These are phyloP conservation scores for Coriolopsis trogii DNA, from an alignment of 1,284 basidiomycete genomes.

Conservation along the genomic window DNA sequence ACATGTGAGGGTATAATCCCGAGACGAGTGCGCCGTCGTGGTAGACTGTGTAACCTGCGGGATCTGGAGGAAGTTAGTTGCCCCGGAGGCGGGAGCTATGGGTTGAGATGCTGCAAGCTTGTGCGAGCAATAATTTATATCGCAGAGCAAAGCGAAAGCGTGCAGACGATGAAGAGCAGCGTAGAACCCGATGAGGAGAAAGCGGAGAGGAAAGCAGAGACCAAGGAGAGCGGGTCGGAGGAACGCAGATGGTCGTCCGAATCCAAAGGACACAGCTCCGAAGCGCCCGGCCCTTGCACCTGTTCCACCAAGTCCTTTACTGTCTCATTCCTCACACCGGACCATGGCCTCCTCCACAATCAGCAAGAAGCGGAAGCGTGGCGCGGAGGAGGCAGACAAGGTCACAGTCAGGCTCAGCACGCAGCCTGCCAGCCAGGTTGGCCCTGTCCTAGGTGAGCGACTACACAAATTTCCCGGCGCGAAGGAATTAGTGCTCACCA, in stretches of 20 bases:
- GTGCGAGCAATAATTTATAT: slow-evolving; percentile 12
- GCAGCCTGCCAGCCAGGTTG: slow-evolving; percentile 50
- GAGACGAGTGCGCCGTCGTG: neutral
- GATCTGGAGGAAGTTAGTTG: slow-evolving; percentile 6
- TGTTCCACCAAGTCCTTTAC: neutral
- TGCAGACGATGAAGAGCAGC: neutral
- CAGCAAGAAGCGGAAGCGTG: slow-evolving; percentile 66
- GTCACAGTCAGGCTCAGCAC: slow-evolving; percentile 50
- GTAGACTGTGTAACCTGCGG: slow-evolving; percentile 4
- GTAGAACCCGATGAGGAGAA: neutral
- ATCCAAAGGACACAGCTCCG: slow-evolving; percentile 11
- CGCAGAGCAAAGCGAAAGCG: slow-evolving; percentile 1
- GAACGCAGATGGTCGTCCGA: slow-evolving; percentile 19
- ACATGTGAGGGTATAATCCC: slow-evolving; percentile 6
- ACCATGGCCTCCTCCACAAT: slow-evolving; percentile 26
- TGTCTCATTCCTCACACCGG: neutral
- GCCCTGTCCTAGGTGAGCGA: slow-evolving; percentile 73
- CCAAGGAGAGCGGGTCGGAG: slow-evolving; percentile 1
- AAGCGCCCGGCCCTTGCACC: slow-evolving; percentile 9
- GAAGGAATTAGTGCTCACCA: neutral
- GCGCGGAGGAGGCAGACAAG: slow-evolving; percentile 38
- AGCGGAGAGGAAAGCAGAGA: neutral
- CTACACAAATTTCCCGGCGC: slow-evolving; percentile 13
- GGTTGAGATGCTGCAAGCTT: neutral
- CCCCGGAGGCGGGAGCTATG: neutral